Percentiles rank a stretch among this genome's conserved stretches.
Conservation (phyloP, 164 flowering plant genomes). For the Vitis labrusca region DNA sequence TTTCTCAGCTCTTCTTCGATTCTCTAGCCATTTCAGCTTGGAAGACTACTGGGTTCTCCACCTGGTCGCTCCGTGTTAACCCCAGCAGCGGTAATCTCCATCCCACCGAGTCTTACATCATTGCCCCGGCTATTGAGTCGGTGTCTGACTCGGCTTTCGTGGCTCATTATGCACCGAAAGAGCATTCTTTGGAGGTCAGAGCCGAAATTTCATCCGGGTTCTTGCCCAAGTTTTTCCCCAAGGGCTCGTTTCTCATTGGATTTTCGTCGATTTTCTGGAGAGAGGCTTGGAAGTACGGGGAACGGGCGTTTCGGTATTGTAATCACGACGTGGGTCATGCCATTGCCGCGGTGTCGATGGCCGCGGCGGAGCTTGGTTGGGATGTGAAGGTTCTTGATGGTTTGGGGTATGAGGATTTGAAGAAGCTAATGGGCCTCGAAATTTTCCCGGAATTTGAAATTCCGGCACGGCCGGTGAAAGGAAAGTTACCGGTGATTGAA, state of each 20-base stretch:
- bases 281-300: constrained; percentile 97
- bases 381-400: constrained; percentile 86
- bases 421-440: constrained; percentile 69
- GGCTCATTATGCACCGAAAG: constrained; percentile 89
- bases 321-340: constrained; percentile 97
- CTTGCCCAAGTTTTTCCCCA: constrained; percentile 43
- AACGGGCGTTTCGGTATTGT: constrained; percentile 84
- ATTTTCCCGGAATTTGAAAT: constrained; percentile 30
- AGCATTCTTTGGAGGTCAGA: constrained; percentile 72
- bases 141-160: constrained; percentile 57
- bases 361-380: constrained; percentile 85
- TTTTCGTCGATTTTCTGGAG: constrained; percentile 90
- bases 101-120: constrained; percentile 86
- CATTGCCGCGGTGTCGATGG: constrained; percentile 71
- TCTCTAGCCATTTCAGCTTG: constrained; percentile 92
- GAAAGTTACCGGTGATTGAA: constrained; percentile 70
- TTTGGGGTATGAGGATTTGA: constrained; percentile 60
- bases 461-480: constrained; percentile 56
- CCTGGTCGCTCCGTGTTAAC: constrained; percentile 93
- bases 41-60: constrained; percentile 78
- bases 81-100: constrained; percentile 98
- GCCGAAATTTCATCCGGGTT: constrained; percentile 40
- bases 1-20: constrained; percentile 73
- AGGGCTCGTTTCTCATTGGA: constrained; percentile 64
- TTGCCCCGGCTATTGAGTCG: constrained; percentile 57